phyloP scores from a whole-genome alignment of 208 protist genomes.

The Leishmania gerbilli region DNA sequence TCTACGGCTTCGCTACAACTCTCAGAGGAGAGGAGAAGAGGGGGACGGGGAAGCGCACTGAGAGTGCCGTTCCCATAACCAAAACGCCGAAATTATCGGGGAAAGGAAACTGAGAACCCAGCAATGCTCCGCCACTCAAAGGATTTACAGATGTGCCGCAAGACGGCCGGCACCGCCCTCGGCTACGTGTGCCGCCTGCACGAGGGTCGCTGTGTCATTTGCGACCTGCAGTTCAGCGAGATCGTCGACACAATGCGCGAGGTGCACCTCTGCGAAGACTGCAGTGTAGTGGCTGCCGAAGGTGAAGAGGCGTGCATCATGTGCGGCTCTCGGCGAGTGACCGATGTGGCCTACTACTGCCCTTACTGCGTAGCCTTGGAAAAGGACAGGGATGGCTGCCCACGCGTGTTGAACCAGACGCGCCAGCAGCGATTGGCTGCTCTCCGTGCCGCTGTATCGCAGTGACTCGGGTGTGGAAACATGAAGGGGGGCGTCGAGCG shows the following conservation, averaged over 20 bases:
- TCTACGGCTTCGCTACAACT: background rate
- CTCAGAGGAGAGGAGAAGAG: background rate
- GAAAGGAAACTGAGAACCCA: background rate
- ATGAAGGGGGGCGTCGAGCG: background rate
- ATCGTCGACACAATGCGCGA: slow-evolving; percentile 74
- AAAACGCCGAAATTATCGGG: background rate
- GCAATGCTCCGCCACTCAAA: slow-evolving; percentile 84
- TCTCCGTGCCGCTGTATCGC: slow-evolving; percentile 30
- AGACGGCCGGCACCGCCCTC: slow-evolving; percentile 58
- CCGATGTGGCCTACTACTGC: slow-evolving; percentile 91
- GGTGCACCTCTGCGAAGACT: slow-evolving; percentile 88
- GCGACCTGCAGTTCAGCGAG: slow-evolving; percentile 83
- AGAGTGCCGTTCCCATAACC: background rate
- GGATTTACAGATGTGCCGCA: slow-evolving; percentile 91
- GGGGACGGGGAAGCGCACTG: background rate
- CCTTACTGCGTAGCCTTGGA: slow-evolving; percentile 84
- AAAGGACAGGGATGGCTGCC: slow-evolving; percentile 90
- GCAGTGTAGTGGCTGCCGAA: slow-evolving; percentile 64
- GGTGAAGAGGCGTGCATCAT: slow-evolving; percentile 87
- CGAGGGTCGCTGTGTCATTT: slow-evolving; percentile 91
- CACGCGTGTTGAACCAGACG: slow-evolving; percentile 77
- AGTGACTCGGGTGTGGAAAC: slow-evolving; percentile 11
- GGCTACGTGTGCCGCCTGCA: slow-evolving; percentile 87
- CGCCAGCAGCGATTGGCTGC: slow-evolving; percentile 70
- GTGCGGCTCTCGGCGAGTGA: slow-evolving; percentile 60